Base-by-base conservation (phyloP, 2,329 filamentous ascomycete genomes). In the Colletotrichum orchidophilum region DNA sequence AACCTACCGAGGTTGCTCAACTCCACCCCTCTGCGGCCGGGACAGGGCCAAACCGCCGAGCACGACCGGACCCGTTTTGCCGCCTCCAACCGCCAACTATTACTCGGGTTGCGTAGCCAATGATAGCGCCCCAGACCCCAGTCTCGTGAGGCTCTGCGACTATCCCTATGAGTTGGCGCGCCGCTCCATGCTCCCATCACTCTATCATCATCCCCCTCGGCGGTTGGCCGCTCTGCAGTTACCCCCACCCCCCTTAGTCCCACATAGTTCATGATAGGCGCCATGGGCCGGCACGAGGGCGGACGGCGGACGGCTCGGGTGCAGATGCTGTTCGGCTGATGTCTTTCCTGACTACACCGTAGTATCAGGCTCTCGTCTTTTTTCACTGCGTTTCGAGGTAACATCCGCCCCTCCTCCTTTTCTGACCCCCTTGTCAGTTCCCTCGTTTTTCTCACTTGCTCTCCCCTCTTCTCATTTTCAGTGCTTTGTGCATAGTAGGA, bases 251-350 rank as follows among this genome's bases (percentile, higher is more conserved):
- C 39, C 18, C 42, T 12, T 63, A 7, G 33, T 26, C 35, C 24
- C 27, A 21, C 55, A 39, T 11, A 35, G 29, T 15, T 27, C 50
- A 62, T 52, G 50, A 57, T 21, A 29, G 29, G 33, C 26, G 50
- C 26, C 27, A 55, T 68, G 52, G 49, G 8, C 46, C 65, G 65
- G 59, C 50, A 63, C 50, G 65, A 68, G 9, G 52, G 63, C 24
- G 59, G 50, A 27, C 50, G 33, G 53, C 3, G 15, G 26, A n/a
- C 33, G 57, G 31, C 27, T 21, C 59, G 59, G 59, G 59, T 50
- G 12, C 42, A 39, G 59, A 61, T 35, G 13, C n/a, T 11, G n/a
- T 31, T 33, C 27, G 26, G 26, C 49, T 8, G 11, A 27, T 31
- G 21, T 35, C 39, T 29, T 61, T 50, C 18, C 11, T 12, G 21